These are phyloP conservation scores for Sparassis latifolia DNA, from an alignment of 1,284 basidiomycete species.

Conservation along the genomic window DNA sequence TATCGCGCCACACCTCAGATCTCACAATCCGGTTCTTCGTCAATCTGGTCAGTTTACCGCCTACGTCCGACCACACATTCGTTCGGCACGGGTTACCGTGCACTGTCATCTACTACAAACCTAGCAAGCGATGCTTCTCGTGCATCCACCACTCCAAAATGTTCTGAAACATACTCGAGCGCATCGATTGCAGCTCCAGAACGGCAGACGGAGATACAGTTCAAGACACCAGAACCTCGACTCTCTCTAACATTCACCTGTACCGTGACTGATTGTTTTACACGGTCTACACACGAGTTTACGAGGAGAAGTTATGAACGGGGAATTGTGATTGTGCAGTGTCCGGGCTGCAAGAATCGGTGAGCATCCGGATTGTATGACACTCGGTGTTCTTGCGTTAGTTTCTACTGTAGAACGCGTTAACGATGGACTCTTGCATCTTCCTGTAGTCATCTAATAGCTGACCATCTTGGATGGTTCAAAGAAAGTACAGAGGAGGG, in stretches of 20 bases:
- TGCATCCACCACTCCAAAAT: too few relatives aligned
- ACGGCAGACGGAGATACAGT: slow-evolving; percentile 11
- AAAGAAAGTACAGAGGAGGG: slow-evolving; percentile 73
- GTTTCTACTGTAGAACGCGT: not conserved
- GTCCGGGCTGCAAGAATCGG: slow-evolving; percentile 88
- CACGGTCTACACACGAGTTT: slow-evolving; percentile 87
- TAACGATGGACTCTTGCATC: too few relatives aligned
- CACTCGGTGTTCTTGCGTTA: not conserved
- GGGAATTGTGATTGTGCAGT: slow-evolving; percentile 90
- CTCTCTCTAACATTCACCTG: slow-evolving; percentile 85
- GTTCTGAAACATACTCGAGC: too few relatives aligned
- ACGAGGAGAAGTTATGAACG: slow-evolving; percentile 78
- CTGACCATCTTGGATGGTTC: slow-evolving; percentile 93
- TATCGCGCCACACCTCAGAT: too few relatives aligned
- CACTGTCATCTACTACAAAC: too few relatives aligned
- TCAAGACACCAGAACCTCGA: slow-evolving; percentile 39
- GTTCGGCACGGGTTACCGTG: too few relatives aligned
- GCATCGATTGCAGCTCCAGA: too few relatives aligned
- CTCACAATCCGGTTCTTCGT: too few relatives aligned
- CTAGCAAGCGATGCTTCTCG: too few relatives aligned
- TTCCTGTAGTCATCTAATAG: slow-evolving; percentile 69
- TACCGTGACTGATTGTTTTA: slow-evolving; percentile 70
- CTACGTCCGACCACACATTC: too few relatives aligned
- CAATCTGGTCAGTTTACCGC: too few relatives aligned
- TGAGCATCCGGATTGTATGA: slow-evolving; percentile 28